Evolutionary conservation across 1,284 basidiomycete genomes (phyloP).

Genomic region (Moniliella sp.): DNA sequence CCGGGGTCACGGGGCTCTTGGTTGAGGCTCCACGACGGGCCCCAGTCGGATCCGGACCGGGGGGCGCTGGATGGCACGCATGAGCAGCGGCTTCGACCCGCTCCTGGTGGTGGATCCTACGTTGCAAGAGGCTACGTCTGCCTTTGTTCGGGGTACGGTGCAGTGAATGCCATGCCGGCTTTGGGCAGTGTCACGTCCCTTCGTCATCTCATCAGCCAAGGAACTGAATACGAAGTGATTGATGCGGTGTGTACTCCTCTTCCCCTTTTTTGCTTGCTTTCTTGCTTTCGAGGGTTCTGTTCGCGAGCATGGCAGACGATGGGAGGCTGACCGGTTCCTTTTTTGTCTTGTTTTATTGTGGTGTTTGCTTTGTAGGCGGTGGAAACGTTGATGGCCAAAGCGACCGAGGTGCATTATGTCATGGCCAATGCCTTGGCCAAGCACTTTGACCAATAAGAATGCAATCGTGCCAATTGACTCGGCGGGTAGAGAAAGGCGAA

Average conservation of each 20-base stretch:
- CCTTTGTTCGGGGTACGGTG: slow-evolving; percentile 17
- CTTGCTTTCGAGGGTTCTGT: no score
- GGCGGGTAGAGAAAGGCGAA: no score
- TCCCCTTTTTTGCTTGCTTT: no score
- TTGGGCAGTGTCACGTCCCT: slow-evolving; percentile 62
- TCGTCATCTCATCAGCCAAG: slow-evolving; percentile 51
- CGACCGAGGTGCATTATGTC: slow-evolving; percentile 1
- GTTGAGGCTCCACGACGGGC: slow-evolving; percentile 3
- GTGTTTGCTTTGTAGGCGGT: background rate
- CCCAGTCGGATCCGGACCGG: no score
- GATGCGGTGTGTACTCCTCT: no score
- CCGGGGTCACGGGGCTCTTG: slow-evolving; percentile 50
- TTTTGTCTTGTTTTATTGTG: no score
- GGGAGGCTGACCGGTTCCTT: no score
- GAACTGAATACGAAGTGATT: slow-evolving; percentile 40
- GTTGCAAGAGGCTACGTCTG: slow-evolving; percentile 43
- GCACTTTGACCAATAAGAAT: no score
- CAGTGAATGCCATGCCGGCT: slow-evolving; percentile 47
- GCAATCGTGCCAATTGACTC: no score
- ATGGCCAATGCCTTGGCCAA: slow-evolving; percentile 1
- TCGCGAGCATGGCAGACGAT: no score
- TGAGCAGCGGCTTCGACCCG: no score
- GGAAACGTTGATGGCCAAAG: background rate
- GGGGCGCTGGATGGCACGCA: no score
- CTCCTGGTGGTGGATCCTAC: slow-evolving; percentile 60